Evolutionary conservation across 164 flowering plant species (phyloP), one percentile per base, ranked within the genome.

Genomic region (Vitis riparia): DNA sequence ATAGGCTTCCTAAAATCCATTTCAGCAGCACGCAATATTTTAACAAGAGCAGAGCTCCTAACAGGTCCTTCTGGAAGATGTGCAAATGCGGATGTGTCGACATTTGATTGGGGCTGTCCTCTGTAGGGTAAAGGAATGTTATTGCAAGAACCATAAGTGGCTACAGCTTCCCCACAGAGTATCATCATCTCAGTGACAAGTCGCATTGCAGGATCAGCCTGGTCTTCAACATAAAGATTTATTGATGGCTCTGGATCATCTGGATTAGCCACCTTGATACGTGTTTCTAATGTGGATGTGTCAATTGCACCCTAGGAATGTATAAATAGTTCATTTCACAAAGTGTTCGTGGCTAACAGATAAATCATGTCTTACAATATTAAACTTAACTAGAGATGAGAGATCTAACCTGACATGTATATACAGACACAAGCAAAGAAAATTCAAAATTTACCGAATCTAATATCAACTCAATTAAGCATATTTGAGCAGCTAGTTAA

Each of bases 61-160:
- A 90, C 91, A 55, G 98, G 99, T 69, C 99, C 99, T 85, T 92
- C 97, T 44, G 99, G 99, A 78, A 95, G 94, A 85, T 95, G 97
- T 29, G 85, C 58, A 80, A 90, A 92, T 71, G 87, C 87, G 65
- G 90, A 89, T 59, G 74, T 56, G 66, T 93, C 91, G 17, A 89
- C 82, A 73, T 87, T 78, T 64, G 96, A 83, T 65, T 92, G 98
- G 62, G 97, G 97, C 75, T 92, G 98, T 50, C 99, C 99, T 81
- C 99, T 82, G 82, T 89, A 95, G 62, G 99, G 98, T 71, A 95
- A 83, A 68, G 97, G 88, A 71, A 95, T 84, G 50, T 85, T 86
- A 73, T 92, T 86, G 63, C 11, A 55, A 52, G 86, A 91, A 51
- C 99, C 99, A 85, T 75, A 89, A 12, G 89, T 83, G 27, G 99